Evolutionary conservation across 108 stramenopile species (phyloP).

Genomic region (Cylindrotheca fusiformis): DNA sequence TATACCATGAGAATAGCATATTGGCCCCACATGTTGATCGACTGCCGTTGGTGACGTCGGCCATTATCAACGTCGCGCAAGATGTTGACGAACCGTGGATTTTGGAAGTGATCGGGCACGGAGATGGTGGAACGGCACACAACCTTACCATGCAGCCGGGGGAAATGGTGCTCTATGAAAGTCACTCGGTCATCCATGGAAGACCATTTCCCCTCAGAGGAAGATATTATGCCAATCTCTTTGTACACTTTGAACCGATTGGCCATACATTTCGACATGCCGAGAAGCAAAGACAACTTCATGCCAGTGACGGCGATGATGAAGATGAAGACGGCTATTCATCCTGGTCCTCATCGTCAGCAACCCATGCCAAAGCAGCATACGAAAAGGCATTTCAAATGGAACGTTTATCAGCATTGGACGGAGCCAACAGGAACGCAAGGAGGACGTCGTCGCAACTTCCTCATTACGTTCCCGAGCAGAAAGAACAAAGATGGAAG

Average conservation of each 20-base stretch:
- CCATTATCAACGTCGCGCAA: conserved; percentile 88
- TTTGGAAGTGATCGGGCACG: conserved; percentile 87
- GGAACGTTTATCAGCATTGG: not conserved
- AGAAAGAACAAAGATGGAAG: conserved; percentile 33
- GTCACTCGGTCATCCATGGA: conserved; percentile 89
- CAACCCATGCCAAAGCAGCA: conserved; percentile 26
- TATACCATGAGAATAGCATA: conserved; percentile 67
- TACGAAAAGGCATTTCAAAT: conserved; percentile 11
- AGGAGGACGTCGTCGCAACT: not conserved
- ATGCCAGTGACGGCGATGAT: not conserved
- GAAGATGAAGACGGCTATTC: conserved; percentile 11
- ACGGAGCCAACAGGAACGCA: not conserved
- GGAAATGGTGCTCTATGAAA: conserved; percentile 92
- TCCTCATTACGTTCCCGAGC: conserved; percentile 20
- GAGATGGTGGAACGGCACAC: conserved; percentile 76
- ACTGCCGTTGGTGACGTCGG: conserved; percentile 82
- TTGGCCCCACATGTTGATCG: conserved; percentile 93
- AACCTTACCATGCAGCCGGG: conserved; percentile 91
- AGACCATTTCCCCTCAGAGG: conserved; percentile 88
- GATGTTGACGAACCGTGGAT: conserved; percentile 84
- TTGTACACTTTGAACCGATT: conserved; percentile 88
- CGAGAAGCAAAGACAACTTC: conserved; percentile 9
- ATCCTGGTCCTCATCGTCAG: conserved; percentile 2
- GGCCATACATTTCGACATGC: conserved; percentile 43
- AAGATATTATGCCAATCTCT: conserved; percentile 71